A percentile compares a stretch with the other conserved stretches of the same genome.
These are phyloP conservation scores for Chrysoporthe puriensis DNA, from an alignment of 2,329 filamentous ascomycete species.

Conservation along the genomic window DNA sequence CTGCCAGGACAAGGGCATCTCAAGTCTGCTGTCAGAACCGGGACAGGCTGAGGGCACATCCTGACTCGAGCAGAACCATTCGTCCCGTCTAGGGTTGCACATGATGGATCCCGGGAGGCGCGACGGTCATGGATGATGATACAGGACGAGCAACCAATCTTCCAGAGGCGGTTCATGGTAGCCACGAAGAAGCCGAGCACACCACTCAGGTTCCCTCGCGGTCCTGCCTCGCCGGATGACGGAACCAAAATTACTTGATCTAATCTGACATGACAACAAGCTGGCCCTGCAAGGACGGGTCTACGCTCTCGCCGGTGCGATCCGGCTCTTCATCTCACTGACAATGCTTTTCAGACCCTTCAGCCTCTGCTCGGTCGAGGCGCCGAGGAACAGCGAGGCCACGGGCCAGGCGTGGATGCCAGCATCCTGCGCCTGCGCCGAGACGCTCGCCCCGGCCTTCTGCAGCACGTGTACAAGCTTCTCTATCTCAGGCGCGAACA, in stretches of 20 bases:
- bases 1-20: background rate
- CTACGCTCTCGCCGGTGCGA: constrained; percentile 33
- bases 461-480: constrained; percentile 60
- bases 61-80: constrained; percentile 1
- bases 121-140: constrained; percentile 45
- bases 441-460: constrained; percentile 57
- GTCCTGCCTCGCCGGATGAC: constrained; percentile 31
- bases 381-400: constrained; percentile 61
- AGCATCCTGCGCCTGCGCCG: constrained; percentile 62
- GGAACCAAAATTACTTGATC: constrained; percentile 59
- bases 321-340: constrained; percentile 40
- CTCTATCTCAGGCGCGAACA: constrained; percentile 73
- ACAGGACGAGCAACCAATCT: constrained; percentile 35
- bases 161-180: constrained; percentile 41
- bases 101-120: background rate
- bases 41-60: background rate
- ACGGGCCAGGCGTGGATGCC: constrained; percentile 86
- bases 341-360: constrained; percentile 53
- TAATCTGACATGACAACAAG: constrained; percentile 60
- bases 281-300: constrained; percentile 28
- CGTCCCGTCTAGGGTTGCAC: background rate
- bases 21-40: background rate
- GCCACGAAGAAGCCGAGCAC: constrained; percentile 53
- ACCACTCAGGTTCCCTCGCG: constrained; percentile 52
- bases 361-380: constrained; percentile 51